Base-by-base conservation (phyloP, 75 land plant genomes). In the Picea sitchensis region DNA sequence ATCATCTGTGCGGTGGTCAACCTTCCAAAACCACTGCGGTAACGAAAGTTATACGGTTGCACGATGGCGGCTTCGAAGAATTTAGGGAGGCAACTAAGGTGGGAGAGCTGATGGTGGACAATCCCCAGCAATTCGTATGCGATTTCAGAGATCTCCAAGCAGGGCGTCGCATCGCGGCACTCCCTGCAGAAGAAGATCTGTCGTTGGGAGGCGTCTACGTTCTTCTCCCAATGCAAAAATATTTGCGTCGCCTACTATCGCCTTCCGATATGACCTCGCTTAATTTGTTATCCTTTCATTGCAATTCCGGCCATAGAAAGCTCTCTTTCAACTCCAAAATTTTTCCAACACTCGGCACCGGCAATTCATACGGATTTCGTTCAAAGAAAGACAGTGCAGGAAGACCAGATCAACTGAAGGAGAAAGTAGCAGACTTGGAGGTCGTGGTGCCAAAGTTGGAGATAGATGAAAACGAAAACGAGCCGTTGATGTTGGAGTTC, bases 51-150 rank as follows among this genome's bases (percentile, higher is more conserved):
- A 47, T 47, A 47, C 6, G 54, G 54, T 47, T 7, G 9, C 9
- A 6, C 8, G 82, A 87, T 47, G 92, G 90, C 47, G 82, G 58
- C 8, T 56, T 84, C 5, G 83, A 83, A 57, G 81, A 75, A 15
- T 83, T 56, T 81, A 47, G 61, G 34, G 59, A 62, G 57, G 81
- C 82, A 17, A 77, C 86, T 5, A 86, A 75, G 32, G 92, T 82
- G 1, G 90, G 84, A 4, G 94, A 92, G 67, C 78, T 90, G 3
- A 88, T 88, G 92, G 59, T 84, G 13, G 88, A 88, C 59, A 82
- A 91, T 47, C 92, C 92, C 0, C 79, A 78, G 11, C 75, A 85
- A 7, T 86, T 91, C 76, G 77, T 92, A 7, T 90, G 92, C 76
- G 85, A 92, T 41, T 79, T 87, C 3, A 34, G 34, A 0, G 32